Percentiles rank a stretch among this genome's conserved stretches.
Conservation (phyloP, 2,329 filamentous ascomycete genomes). For the Colletotrichum siamense region DNA sequence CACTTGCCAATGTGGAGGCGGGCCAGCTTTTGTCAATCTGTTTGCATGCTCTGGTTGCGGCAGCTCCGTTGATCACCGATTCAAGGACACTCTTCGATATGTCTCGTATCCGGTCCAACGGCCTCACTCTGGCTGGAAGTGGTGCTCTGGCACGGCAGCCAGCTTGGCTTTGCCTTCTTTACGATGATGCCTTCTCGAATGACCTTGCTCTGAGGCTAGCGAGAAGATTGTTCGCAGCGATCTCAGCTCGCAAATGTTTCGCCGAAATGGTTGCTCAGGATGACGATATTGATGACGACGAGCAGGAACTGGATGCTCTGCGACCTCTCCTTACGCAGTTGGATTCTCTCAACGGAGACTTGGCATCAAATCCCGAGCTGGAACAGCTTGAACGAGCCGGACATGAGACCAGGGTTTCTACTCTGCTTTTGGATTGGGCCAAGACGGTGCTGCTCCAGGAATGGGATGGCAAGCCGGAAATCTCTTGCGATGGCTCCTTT, state of each 20-base stretch:
- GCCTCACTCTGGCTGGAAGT: constrained; percentile 52
- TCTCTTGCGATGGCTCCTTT: constrained; percentile 73
- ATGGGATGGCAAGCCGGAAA: constrained; percentile 79
- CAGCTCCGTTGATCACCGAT: constrained; percentile 56
- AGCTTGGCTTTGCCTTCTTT: constrained; percentile 58
- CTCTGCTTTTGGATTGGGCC: constrained; percentile 72
- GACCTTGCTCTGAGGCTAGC: constrained; percentile 65
- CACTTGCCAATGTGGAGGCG: constrained; percentile 54
- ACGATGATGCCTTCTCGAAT: constrained; percentile 68
- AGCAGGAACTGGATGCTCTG: constrained; percentile 47
- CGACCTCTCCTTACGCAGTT: constrained; percentile 57
- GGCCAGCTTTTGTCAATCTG: constrained; percentile 64
- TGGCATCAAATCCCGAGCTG: constrained; percentile 52
- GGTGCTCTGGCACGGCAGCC: constrained; percentile 52
- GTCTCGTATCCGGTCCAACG: constrained; percentile 64
- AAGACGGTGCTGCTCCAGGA: constrained; percentile 76
- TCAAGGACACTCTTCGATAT: constrained; percentile 59
- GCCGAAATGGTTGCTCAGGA: constrained; percentile 47
- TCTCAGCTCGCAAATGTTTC: constrained; percentile 58
- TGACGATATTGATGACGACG: constrained; percentile 34
- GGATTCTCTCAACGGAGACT: constrained; percentile 54
- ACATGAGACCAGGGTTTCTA: constrained; percentile 63
- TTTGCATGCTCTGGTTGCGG: constrained; percentile 66
- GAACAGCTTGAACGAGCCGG: constrained; percentile 54
- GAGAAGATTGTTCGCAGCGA: constrained; percentile 61